phyloP scores from a whole-genome alignment of 139 green algal genomes.

The Coelastrella sp. region DNA sequence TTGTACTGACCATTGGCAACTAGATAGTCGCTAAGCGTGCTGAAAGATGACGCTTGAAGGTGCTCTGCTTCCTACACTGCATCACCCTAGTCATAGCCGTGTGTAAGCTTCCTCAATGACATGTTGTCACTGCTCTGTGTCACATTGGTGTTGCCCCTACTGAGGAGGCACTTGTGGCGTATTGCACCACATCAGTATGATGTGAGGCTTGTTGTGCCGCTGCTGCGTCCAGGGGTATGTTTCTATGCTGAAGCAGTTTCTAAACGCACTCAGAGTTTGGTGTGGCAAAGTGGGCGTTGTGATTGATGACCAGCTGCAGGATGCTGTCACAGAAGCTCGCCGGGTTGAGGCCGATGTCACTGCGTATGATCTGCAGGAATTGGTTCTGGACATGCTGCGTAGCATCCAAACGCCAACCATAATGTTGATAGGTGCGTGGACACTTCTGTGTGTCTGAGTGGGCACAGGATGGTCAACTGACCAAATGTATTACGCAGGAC shows the following conservation, averaged over 20 bases:
- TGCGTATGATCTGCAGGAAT: background rate
- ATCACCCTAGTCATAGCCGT: background rate
- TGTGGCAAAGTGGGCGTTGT: background rate
- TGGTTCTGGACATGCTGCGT: background rate
- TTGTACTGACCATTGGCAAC: background rate
- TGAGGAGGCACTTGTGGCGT: background rate
- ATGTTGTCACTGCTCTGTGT: background rate
- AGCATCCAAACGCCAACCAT: background rate
- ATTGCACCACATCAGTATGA: background rate
- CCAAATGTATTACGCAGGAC: background rate
- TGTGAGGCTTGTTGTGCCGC: background rate
- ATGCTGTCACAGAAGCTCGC: background rate
- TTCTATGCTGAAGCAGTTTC: background rate
- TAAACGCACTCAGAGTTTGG: background rate
- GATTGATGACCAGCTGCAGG: background rate
- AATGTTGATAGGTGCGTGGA: background rate
- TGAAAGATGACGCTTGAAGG: background rate
- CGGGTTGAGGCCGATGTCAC: background rate
- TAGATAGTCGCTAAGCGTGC: background rate
- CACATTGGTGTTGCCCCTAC: background rate
- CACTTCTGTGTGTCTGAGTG: background rate
- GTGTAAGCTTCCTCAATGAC: background rate
- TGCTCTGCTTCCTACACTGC: background rate
- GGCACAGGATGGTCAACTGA: background rate
- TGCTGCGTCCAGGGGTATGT: background rate